Conservation (phyloP, 1,139 yeast species). For the Nadsonia commutata region DNA sequence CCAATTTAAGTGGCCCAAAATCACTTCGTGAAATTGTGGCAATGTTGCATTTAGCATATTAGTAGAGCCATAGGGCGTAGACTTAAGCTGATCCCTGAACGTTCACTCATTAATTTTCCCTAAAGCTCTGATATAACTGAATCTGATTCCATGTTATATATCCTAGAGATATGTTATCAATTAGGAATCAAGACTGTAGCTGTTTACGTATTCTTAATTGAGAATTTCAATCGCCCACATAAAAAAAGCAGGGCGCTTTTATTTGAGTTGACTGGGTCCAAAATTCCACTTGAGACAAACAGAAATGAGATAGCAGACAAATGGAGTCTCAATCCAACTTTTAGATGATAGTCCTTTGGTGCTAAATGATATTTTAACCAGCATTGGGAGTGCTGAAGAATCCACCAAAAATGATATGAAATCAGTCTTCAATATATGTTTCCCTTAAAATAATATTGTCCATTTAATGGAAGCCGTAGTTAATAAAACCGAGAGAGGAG, state of each 20-base stretch:
- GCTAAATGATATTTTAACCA: slow-evolving; percentile 53
- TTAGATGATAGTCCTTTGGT: slow-evolving; percentile 60
- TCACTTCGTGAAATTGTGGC: no score
- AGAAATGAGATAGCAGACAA: slow-evolving; percentile 46
- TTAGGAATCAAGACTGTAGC: slow-evolving; percentile 77
- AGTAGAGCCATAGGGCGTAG: no score
- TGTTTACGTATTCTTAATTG: slow-evolving; percentile 89
- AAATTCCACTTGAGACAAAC: slow-evolving; percentile 30
- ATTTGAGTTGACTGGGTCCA: slow-evolving; percentile 68
- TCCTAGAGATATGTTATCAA: slow-evolving; percentile 66
- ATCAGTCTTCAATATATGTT: slow-evolving; percentile 76
- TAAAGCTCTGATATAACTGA: slow-evolving; percentile 86
- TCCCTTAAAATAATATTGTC: slow-evolving; percentile 88
- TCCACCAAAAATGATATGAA: slow-evolving; percentile 52
- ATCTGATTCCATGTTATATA: slow-evolving; percentile 63
- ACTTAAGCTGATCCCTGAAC: no score
- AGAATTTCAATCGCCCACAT: slow-evolving; percentile 74
- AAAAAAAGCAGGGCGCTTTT: slow-evolving; percentile 73
- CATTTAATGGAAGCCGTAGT: slow-evolving; percentile 47
- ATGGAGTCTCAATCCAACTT: slow-evolving; percentile 54
- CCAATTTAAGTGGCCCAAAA: no score
- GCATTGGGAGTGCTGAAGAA: slow-evolving; percentile 50
- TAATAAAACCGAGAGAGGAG: slow-evolving; percentile 21
- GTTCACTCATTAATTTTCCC: no score
- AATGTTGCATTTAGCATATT: no score